Conservation (phyloP, 2,329 filamentous ascomycete genomes). For the Monosporascus sp. region DNA sequence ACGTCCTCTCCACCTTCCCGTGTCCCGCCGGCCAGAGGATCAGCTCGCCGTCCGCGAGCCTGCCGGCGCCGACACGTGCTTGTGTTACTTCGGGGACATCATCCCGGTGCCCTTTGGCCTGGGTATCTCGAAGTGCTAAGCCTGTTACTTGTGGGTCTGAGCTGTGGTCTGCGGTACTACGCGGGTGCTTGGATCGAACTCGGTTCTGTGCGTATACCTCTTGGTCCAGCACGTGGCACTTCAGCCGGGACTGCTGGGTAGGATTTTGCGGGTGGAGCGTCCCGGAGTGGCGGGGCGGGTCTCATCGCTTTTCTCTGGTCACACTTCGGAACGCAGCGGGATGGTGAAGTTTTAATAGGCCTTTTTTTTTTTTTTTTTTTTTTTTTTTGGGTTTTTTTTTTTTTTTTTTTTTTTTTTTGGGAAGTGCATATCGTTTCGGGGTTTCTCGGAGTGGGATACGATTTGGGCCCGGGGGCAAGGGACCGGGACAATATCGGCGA, state of each 20-base stretch:
- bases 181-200: not conserved
- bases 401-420: no score
- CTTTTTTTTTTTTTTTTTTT: no score
- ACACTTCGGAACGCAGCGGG: no score
- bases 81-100: slow-evolving; percentile 60
- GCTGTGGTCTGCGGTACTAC: not conserved
- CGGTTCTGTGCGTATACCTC: no score
- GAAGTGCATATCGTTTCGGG: slow-evolving; percentile 1
- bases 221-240: no score
- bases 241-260: no score
- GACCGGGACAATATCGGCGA: no score
- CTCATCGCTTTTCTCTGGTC: no score
- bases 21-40: slow-evolving; percentile 49
- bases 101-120: slow-evolving; percentile 38
- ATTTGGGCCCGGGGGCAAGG: not conserved
- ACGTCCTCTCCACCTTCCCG: slow-evolving; percentile 43
- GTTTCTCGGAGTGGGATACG: not conserved
- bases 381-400: no score
- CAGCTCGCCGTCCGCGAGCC: slow-evolving; percentile 39
- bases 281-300: no score
- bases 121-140: slow-evolving; percentile 28
- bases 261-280: no score
- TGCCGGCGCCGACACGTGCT: slow-evolving; percentile 39
- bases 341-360: no score
- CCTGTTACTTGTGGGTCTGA: not conserved